Evolutionary conservation across 2,329 filamentous ascomycete species (phyloP).

Genomic region (Magnaporthiopsis rhizophila): DNA sequence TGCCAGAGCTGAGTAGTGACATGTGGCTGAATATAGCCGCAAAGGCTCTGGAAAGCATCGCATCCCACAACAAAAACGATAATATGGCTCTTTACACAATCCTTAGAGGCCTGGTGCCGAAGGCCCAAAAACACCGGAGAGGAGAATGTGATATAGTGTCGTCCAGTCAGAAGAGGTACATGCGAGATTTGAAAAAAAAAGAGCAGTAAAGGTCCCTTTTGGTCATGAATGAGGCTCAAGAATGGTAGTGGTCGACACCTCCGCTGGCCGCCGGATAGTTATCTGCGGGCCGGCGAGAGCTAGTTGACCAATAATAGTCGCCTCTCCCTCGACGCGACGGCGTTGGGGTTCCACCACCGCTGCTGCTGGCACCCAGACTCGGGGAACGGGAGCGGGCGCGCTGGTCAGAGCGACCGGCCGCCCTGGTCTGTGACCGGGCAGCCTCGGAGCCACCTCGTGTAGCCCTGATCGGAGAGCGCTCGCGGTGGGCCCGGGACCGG

Average conservation of each 20-base stretch:
- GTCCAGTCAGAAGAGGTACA: too few species aligned
- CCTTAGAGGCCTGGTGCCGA: too few species aligned
- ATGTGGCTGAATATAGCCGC: too few species aligned
- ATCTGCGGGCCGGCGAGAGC: neutral
- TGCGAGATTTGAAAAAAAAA: too few species aligned
- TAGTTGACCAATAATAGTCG: neutral
- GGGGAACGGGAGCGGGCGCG: neutral
- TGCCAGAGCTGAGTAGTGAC: too few species aligned
- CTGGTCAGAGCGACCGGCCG: neutral
- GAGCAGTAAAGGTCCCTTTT: too few species aligned
- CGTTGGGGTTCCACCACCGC: neutral
- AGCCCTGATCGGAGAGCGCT: slow-evolving; percentile 3
- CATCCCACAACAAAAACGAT: too few species aligned
- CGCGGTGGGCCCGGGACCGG: neutral
- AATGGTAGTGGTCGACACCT: neutral
- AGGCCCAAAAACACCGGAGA: too few species aligned
- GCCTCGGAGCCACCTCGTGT: neutral
- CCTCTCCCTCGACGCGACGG: neutral
- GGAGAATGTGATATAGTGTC: too few species aligned
- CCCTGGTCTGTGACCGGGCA: neutral
- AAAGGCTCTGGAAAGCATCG: too few species aligned
- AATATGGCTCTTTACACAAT: too few species aligned
- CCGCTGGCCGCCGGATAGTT: neutral
- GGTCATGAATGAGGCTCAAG: neutral
- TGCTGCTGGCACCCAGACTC: neutral